Conservation (phyloP, 2,329 filamentous ascomycete genomes). For the Penicillium sp. region DNA sequence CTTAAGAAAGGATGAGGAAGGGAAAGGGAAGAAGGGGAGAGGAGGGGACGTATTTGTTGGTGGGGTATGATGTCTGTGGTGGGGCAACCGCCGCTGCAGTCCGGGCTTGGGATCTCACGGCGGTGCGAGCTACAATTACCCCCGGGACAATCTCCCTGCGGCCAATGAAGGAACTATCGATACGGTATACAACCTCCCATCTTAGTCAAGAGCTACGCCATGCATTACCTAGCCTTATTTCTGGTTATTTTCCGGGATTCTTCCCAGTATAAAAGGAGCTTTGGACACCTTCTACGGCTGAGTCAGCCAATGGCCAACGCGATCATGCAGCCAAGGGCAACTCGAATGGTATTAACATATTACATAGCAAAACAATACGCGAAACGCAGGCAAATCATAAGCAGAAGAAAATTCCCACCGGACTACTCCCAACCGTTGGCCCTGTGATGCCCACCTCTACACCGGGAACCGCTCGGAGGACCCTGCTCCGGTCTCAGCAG, state of each 20-base stretch:
- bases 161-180: neutral
- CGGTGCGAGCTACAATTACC: neutral
- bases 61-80: constrained; percentile 35
- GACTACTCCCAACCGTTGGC: constrained; percentile 7
- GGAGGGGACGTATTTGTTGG: constrained; percentile 31
- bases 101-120: neutral
- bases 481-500: constrained; percentile 21
- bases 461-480: constrained; percentile 26
- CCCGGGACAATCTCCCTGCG: neutral
- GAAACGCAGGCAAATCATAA: neutral
- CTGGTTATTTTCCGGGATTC: neutral
- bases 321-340: neutral
- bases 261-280: neutral
- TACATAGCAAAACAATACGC: neutral
- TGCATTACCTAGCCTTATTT: neutral
- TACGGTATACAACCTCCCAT: neutral
- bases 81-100: constrained; percentile 17
- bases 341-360: neutral
- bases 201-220: neutral
- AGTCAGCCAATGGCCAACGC: constrained; percentile 9
- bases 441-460: constrained; percentile 13
- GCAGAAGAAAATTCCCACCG: neutral
- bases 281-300: constrained; percentile 1
- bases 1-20: constrained; percentile 12
- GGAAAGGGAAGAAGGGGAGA: constrained; percentile 18